phyloP scores from a whole-genome alignment of 108 stramenopile species.

The Epipyxis sp. region DNA sequence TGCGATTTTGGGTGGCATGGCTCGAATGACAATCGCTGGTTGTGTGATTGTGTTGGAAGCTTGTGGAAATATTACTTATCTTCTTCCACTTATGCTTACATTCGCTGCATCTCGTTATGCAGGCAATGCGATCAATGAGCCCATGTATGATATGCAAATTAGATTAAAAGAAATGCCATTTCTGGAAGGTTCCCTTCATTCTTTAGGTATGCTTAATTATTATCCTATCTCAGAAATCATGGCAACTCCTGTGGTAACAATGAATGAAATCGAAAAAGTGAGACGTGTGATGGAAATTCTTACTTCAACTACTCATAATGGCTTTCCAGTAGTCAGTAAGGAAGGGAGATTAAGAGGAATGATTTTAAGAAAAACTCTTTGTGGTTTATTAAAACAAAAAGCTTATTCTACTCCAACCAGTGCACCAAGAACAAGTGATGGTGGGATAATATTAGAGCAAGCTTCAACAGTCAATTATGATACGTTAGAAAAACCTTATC shows the following conservation, averaged over 20 bases:
- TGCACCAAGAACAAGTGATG: neutral
- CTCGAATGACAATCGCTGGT: constrained; percentile 53
- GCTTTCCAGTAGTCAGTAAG: constrained; percentile 30
- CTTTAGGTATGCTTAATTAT: neutral
- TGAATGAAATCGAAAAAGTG: constrained; percentile 31
- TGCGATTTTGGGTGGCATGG: constrained; percentile 50
- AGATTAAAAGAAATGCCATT: constrained; percentile 49
- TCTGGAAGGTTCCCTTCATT: constrained; percentile 43
- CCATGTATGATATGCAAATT: constrained; percentile 53
- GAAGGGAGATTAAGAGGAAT: constrained; percentile 32
- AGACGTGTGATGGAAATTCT: constrained; percentile 15
- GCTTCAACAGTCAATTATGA: constrained; percentile 23
- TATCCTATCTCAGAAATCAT: constrained; percentile 34
- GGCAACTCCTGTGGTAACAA: constrained; percentile 13
- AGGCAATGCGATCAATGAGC: constrained; percentile 51
- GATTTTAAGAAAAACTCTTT: constrained; percentile 26
- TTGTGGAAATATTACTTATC: constrained; percentile 42
- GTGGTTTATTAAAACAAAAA: constrained; percentile 18
- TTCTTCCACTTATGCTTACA: constrained; percentile 52
- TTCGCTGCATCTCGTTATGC: constrained; percentile 44
- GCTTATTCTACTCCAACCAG: constrained; percentile 18
- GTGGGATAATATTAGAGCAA: constrained; percentile 3
- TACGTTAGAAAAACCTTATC: constrained; percentile 12
- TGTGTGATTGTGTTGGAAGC: constrained; percentile 47
- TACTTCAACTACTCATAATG: constrained; percentile 15